Base-by-base conservation (phyloP, 805 yeast species). In the Suhomyces kilbournensis region DNA sequence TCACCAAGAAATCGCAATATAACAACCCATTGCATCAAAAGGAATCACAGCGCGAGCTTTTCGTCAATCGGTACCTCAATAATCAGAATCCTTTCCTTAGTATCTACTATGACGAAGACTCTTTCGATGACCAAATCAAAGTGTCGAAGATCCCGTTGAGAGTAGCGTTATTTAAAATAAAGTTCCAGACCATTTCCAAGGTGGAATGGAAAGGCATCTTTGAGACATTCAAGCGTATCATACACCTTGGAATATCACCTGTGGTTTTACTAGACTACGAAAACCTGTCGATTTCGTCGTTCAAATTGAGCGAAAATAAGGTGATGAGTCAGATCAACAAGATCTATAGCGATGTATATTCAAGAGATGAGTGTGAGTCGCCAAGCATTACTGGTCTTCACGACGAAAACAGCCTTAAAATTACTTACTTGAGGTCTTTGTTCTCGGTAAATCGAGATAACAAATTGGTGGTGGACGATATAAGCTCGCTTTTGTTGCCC, bases 231-330 rank as follows among this genome's bases (percentile, higher is more conserved):
- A 70, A 75, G 28, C 71, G 86, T 50, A 70, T 86, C 62, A 70
- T 76, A 12, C 75, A 78, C 49, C 67, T 88, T 14, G 97, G 97
- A 0, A 81, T 88, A 1, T 81, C 86, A 12, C 96, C 97, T 0
- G 70, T 91, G 0, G 75, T 90, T 34, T 70, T 90, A 1, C 30
- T 53, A 35, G 60, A 57, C 42, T 57, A 53, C 38, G 59, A 60
- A 26, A 56, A 56, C 25, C 54, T 66, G n/a, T 57, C 60, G n/a
- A 50, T 56, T 2, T 59, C 55, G 8, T 54, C 62, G 9, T 74
- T 70, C 58, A 72, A 67, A 50, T 54, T 63, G 40, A 67, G 64
- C 42, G 74, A 72, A 52, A 38, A 59, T 25, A 67, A 66, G 48
- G 61, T 70, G 56, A 68, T 60, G 39, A 64, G 59, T 26, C 74